Evolutionary conservation across 495 filamentous ascomycete genomes (phyloP), one percentile per base, ranked within the genome.

Genomic region (Penicillium odoratum): DNA sequence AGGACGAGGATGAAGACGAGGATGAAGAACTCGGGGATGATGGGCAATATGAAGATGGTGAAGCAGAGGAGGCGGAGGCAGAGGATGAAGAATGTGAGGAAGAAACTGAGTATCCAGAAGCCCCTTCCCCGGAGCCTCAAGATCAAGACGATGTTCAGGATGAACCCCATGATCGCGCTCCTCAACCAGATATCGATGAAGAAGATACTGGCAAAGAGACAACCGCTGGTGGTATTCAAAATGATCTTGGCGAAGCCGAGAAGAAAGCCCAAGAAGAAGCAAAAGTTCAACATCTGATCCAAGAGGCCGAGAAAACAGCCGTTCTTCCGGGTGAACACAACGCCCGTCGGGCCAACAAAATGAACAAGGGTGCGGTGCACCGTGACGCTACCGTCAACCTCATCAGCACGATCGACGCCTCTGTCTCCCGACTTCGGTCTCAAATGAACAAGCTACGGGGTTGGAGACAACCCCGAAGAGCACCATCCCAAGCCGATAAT

Each of bases 371-470:
- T 0, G 75, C 78, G 29, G 58, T 70, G 3, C 85, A 81, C 48
- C 91, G 88, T 63, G 83, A 91, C 60, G 78, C 81, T 16, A 94
- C 90, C 0, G 70, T 86, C 11, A 74, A 86, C 9, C 77, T 95
- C 0, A 71, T 83, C 29, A 74, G 73, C 61, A 70, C 64, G 26
- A 63, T 85, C n/a, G 73, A 81, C 18, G 77, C 71, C 1, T 81
- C 83, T 2, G 18, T 81, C 7, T 56, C 69, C 1, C 67, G 60
- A 13, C 82, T 89, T 28, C 68, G 73, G 52, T 70, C 77, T 55
- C 80, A 74, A 65, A 68, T 76, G 59, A 52, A 63, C 9, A 55
- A 56, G 13, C 57, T 82, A n/a, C 68, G 68, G 30, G 51, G 64
- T 15, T 60, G 54, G 16, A 55, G 79, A 15, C 58, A 61, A 18